Conservation (phyloP, 257 asterid genomes). For the Verbena officinalis region DNA sequence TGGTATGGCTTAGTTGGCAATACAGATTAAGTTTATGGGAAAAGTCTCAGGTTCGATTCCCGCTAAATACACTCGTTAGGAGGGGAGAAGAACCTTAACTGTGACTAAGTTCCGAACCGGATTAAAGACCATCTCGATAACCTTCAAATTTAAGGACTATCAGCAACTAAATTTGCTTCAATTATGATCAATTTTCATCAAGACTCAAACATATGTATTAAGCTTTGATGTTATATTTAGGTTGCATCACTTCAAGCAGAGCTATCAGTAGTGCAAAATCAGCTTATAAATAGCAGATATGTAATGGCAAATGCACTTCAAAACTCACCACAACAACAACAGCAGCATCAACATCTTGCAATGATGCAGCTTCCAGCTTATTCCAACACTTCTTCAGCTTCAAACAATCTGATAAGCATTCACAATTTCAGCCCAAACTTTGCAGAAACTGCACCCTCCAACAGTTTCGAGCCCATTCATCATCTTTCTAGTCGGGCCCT, state of each 20-base stretch:
- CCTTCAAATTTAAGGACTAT: no score
- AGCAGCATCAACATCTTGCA: conserved; percentile 31
- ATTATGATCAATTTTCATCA: background rate
- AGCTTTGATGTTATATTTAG: conserved; percentile 32
- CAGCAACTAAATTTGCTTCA: no score
- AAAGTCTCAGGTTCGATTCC: no score
- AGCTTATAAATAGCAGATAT: conserved; percentile 64
- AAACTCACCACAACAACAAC: conserved; percentile 37
- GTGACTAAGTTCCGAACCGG: no score
- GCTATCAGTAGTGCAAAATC: conserved; percentile 68
- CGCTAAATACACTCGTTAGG: no score
- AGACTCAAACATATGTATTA: background rate
- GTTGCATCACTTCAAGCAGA: conserved; percentile 83
- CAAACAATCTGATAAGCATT: conserved; percentile 50
- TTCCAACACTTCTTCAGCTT: conserved; percentile 69
- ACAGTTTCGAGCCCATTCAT: conserved; percentile 49
- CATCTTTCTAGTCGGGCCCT: conserved; percentile 24
- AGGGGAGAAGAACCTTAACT: no score
- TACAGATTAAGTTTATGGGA: no score
- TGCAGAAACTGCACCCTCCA: conserved; percentile 41
- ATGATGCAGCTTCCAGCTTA: conserved; percentile 60
- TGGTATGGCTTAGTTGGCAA: no score
- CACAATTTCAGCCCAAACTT: conserved; percentile 45
- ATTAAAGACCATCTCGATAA: no score
- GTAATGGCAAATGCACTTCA: conserved; percentile 66